Evolutionary conservation across 176 grass and related monocot genomes (phyloP).

Genomic region (Carex scoparia): DNA sequence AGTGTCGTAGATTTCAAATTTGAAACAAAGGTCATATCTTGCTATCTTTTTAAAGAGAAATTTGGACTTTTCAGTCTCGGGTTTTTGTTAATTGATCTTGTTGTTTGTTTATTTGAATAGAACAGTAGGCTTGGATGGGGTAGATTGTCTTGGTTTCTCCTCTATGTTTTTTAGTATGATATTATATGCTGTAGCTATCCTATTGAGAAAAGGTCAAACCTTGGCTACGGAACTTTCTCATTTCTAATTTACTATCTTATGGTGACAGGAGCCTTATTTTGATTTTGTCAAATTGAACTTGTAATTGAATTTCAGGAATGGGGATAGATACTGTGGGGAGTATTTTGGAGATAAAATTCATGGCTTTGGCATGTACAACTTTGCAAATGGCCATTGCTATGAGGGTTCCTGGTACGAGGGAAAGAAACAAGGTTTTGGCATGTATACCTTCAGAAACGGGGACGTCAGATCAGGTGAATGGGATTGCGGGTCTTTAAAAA

Average conservation of each 20-base stretch:
- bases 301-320: slow-evolving; percentile 43
- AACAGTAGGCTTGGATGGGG: slow-evolving; percentile 9
- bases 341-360: slow-evolving; percentile 89
- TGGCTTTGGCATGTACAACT: slow-evolving; percentile 71
- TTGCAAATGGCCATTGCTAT: slow-evolving; percentile 73
- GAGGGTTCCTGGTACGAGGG: slow-evolving; percentile 84
- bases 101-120: neutral
- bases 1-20: neutral
- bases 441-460: slow-evolving; percentile 55
- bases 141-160: neutral
- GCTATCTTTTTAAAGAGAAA: neutral
- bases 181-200: slow-evolving; percentile 22
- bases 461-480: slow-evolving; percentile 53
- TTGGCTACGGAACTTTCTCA: neutral
- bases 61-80: neutral
- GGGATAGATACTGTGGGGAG: slow-evolving; percentile 58
- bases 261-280: neutral
- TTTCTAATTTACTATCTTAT: neutral
- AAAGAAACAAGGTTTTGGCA: slow-evolving; percentile 71
- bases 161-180: slow-evolving; percentile 5
- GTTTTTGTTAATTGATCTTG: slow-evolving; percentile 6
- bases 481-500: slow-evolving; percentile 52
- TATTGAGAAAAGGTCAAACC: slow-evolving; percentile 18
- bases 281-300: slow-evolving; percentile 2
- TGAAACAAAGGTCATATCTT: neutral